Evolutionary conservation across 2,329 filamentous ascomycete genomes (phyloP).

Genomic region (Pseudogymnoascus sp.): DNA sequence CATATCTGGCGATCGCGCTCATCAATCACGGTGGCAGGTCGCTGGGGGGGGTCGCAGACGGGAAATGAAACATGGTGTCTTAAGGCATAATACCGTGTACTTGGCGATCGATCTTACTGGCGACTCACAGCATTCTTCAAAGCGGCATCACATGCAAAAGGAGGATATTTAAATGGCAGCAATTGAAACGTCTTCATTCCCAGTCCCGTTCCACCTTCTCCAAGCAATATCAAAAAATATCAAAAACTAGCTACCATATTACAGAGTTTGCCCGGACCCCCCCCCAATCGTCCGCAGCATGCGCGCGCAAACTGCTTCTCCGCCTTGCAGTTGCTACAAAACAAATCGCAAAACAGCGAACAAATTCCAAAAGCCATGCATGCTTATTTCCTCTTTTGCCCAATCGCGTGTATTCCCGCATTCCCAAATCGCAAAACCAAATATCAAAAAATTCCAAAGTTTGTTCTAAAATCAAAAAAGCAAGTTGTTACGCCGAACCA

Average conservation of each 20-base stretch:
- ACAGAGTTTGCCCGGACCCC: not conserved
- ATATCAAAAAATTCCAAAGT: not conserved
- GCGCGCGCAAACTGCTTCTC: not conserved
- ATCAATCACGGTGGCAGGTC: not conserved
- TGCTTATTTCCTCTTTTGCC: not conserved
- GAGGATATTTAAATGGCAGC: not conserved
- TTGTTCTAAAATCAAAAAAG: slow-evolving; percentile 1
- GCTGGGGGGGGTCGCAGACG: not conserved
- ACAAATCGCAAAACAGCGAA: not conserved
- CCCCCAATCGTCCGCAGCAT: not conserved
- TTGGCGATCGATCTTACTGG: not conserved
- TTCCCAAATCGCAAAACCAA: not conserved
- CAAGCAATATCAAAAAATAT: not conserved
- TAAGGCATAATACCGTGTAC: not conserved
- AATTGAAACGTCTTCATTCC: slow-evolving; percentile 4
- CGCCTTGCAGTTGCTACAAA: not conserved
- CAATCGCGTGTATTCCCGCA: not conserved
- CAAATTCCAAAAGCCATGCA: not conserved
- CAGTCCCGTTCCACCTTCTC: not conserved
- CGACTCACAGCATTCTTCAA: not conserved
- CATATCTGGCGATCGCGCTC: not conserved
- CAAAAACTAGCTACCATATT: not conserved
- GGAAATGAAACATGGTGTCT: not conserved
- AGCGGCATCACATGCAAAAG: not conserved
- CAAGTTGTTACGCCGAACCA: slow-evolving; percentile 1